Conservation (phyloP, 2,329 filamentous ascomycete genomes). For the Ceratocystis papillata region DNA sequence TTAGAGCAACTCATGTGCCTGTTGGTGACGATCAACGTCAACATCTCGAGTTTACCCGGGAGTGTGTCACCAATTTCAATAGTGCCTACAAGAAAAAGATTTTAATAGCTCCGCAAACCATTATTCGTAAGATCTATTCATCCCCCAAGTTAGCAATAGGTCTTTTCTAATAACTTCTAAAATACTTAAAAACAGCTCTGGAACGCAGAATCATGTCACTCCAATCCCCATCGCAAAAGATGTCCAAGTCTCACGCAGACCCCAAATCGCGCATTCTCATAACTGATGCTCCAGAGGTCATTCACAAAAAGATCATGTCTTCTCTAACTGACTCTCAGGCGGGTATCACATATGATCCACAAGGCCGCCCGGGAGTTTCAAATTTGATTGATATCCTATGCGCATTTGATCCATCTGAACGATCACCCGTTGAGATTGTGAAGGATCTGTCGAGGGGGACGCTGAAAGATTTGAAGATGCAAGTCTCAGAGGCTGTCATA, state of each 20-base stretch:
- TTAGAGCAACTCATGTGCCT: constrained; percentile 82
- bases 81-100: constrained; percentile 51
- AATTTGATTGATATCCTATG: constrained; percentile 77
- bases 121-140: constrained; percentile 49
- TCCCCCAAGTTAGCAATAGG: neutral
- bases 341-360: constrained; percentile 60
- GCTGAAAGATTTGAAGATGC: constrained; percentile 37
- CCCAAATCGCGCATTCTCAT: constrained; percentile 69
- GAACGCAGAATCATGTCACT: constrained; percentile 85
- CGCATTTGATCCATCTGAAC: constrained; percentile 45
- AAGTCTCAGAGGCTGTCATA: constrained; percentile 49
- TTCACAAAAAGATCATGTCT: constrained; percentile 56
- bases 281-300: constrained; percentile 55
- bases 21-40: constrained; percentile 94
- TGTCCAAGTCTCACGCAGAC: constrained; percentile 80
- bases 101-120: constrained; percentile 55
- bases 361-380: constrained; percentile 64
- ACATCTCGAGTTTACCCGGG: constrained; percentile 84
- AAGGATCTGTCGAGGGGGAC: constrained; percentile 32
- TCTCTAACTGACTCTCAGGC: constrained; percentile 66
- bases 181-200: constrained; percentile 44
- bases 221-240: constrained; percentile 65
- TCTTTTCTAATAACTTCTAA: neutral
- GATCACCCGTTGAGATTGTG: constrained; percentile 36
- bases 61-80: constrained; percentile 82